Evolutionary conservation across 495 filamentous ascomycete genomes (phyloP), one percentile per base, ranked within the genome.

Genomic region (Xylaria intraflava): DNA sequence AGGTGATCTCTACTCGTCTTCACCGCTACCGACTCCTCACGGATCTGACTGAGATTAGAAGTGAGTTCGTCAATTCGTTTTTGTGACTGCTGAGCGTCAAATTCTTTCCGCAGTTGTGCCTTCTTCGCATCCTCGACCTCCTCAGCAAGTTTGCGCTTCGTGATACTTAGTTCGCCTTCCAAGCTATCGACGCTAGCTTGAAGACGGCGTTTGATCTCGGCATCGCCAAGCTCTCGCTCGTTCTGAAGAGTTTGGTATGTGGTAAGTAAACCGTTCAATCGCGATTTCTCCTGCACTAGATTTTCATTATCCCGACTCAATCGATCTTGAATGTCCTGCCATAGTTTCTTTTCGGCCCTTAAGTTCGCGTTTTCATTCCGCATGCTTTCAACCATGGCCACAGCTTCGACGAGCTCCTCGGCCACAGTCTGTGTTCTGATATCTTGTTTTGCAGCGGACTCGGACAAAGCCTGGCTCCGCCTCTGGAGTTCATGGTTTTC

Each of bases 291-390:
- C 53, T 94, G 86, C 30, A 86, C 74, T n/a, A 96, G 74, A 11
- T 72, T 80, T 56, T 90, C 87, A 48, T 89, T 94, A 56, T 97
- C 94, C 43, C 90, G 87, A 55, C 76, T 84, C 17, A 96, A 75
- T 33, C 94, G 81, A 56, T 87, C 84, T 64, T 97, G 89, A 52
- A 96, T 92, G 42, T 80, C 87, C 71, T 92, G 95, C 87, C 85
- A 92, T 20, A 97, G 75, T 3, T 84, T 83, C 66, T 92, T 94
- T 62, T 96, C 92, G 0, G 91, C 91, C 66, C 92, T 94, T 10
- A 95, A 81, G 66, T 95, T 96, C 17, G 90, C 87, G 54, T 81
- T 92, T 58, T 97, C 93, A 41, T 85, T 89, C 19, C 90, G 88
- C 70, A 97, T 79, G 60, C 88, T 90, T 60, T 98, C 92, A 9